Percentiles rank a stretch among this genome's conserved stretches.
phyloP scores from a whole-genome alignment of 768 basidiomycete species.

The Mycena leptocephala region DNA sequence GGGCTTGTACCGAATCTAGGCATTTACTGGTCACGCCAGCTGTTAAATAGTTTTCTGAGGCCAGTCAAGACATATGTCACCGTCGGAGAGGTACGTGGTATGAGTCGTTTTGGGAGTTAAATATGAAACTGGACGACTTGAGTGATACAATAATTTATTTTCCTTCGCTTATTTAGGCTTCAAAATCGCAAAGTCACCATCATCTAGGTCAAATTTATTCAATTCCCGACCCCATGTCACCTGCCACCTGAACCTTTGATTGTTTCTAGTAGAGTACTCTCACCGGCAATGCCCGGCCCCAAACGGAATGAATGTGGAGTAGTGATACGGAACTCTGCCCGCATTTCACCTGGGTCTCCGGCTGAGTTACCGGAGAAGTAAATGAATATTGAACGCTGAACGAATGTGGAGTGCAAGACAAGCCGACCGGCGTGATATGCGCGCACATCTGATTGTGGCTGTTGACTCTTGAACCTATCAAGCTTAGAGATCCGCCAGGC shows the following conservation, averaged over 20 bases:
- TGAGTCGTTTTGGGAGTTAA: no score
- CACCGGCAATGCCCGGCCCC: not conserved
- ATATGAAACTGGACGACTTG: no score
- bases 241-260: not conserved
- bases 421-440: not conserved
- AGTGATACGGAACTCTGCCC: conserved; percentile 11
- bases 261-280: not conserved
- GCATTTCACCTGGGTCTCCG: conserved; percentile 11
- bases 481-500: not conserved
- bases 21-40: no score
- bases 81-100: no score
- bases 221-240: no score
- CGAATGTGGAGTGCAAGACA: conserved; percentile 6
- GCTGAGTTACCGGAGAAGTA: conserved; percentile 8
- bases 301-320: conserved; percentile 8
- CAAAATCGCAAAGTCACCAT: no score
- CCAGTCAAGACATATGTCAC: no score
- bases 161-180: no score
- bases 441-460: not conserved
- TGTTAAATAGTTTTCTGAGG: no score
- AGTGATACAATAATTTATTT: no score
- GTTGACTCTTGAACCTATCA: conserved; percentile 6
- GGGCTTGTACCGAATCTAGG: no score
- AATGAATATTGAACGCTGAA: not conserved
- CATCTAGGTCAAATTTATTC: no score